These are phyloP conservation scores for Aethionema arabicum DNA, from an alignment of 345 rosid species.

Conservation along the genomic window DNA sequence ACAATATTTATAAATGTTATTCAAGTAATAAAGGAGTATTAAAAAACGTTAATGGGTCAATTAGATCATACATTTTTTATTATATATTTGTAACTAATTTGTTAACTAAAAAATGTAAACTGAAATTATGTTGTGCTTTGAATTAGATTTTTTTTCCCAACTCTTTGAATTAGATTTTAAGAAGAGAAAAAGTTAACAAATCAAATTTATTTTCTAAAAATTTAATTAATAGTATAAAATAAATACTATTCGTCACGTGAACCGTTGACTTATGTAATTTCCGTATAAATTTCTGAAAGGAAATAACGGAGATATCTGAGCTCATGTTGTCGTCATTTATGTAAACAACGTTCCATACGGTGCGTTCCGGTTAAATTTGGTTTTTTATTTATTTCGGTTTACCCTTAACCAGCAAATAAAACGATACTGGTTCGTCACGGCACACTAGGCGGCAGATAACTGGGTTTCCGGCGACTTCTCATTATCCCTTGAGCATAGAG, in stretches of 20 bases:
- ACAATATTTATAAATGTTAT: too few relatives aligned
- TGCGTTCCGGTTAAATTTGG: not conserved
- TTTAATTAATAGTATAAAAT: too few relatives aligned
- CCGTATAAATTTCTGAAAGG: conserved; percentile 6
- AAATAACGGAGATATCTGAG: conserved; percentile 2
- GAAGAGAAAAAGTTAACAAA: too few relatives aligned
- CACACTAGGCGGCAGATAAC: not conserved
- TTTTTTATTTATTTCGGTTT: not conserved
- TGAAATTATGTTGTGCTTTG: too few relatives aligned
- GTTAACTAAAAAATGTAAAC: too few relatives aligned
- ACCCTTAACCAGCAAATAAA: conserved; percentile 10
- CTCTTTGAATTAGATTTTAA: too few relatives aligned
- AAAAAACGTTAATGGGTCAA: too few relatives aligned
- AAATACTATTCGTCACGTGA: conserved; percentile 24
- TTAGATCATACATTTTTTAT: too few relatives aligned
- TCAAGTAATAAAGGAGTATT: too few relatives aligned
- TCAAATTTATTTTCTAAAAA: too few relatives aligned
- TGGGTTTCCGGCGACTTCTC: conserved; percentile 3
- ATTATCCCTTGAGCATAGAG: not conserved
- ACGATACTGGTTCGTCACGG: conserved; percentile 4
- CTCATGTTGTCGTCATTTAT: conserved; percentile 12
- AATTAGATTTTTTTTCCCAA: too few relatives aligned
- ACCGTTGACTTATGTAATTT: conserved; percentile 27
- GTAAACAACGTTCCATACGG: not conserved
- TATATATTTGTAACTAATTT: too few relatives aligned